Percentiles rank a stretch among this genome's conserved stretches.
Conservation (phyloP, 257 asterid genomes). For the Solanum corneliomulleri region DNA sequence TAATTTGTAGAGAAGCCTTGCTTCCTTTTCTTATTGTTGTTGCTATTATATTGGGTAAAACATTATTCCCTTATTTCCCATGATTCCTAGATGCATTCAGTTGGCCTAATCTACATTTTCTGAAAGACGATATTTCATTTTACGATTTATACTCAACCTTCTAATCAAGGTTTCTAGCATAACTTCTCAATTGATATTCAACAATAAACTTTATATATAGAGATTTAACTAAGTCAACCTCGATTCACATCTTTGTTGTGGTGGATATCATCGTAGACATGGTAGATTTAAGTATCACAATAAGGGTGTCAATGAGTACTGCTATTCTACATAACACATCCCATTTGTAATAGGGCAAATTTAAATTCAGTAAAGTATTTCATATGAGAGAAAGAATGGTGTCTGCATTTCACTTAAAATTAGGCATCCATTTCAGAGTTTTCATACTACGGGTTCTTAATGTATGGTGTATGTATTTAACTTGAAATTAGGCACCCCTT, state of each 20-base stretch:
- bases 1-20: background rate
- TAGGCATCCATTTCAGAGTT: background rate
- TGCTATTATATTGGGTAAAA: background rate
- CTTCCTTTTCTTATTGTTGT: background rate
- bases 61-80: background rate
- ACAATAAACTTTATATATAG: background rate
- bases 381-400: background rate
- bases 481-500: background rate
- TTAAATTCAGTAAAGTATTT: too few relatives aligned
- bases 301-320: background rate
- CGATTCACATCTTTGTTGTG: background rate
- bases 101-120: background rate
- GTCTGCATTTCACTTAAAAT: background rate
- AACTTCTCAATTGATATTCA: background rate
- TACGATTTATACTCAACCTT: background rate
- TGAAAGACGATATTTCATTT: background rate
- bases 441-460: background rate
- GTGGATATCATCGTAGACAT: background rate
- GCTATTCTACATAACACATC: background rate
- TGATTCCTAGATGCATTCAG: background rate
- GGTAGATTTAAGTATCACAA: background rate
- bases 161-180: background rate
- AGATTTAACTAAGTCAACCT: background rate
- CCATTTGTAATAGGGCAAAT: background rate
- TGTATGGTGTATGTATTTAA: background rate